Evolutionary conservation across 2,329 filamentous ascomycete species (phyloP).

Genomic region (Kalmusia sp.): DNA sequence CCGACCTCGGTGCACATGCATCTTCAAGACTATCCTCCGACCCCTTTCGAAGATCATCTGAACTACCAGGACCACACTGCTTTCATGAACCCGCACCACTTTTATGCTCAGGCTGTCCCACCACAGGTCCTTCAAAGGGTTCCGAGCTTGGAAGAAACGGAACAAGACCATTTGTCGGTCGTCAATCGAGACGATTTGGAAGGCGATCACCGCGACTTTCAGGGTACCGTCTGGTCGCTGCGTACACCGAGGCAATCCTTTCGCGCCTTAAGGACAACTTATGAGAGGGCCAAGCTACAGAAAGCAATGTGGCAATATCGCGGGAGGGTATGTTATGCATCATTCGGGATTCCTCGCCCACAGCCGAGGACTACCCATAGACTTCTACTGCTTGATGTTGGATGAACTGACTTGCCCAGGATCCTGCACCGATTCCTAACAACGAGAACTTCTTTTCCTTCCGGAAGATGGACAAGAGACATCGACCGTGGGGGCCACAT

Average conservation of each 20-base stretch:
- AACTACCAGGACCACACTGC: conserved; percentile 36
- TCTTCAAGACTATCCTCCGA: conserved; percentile 30
- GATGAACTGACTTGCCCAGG: conserved; percentile 20
- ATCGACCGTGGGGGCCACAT: conserved; percentile 61
- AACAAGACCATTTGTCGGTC: conserved; percentile 6
- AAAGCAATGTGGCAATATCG: conserved; percentile 17
- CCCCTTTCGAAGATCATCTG: conserved; percentile 34
- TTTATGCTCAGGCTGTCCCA: conserved; percentile 1
- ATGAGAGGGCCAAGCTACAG: conserved; percentile 29
- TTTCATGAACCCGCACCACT: conserved; percentile 28
- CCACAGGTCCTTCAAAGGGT: too few relatives aligned
- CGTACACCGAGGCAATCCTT: conserved; percentile 35
- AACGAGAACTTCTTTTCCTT: conserved; percentile 57
- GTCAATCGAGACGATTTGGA: conserved; percentile 40
- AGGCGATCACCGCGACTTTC: conserved; percentile 45
- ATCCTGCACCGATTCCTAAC: conserved; percentile 37
- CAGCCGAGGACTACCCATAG: too few relatives aligned
- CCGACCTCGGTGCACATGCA: conserved; percentile 22
- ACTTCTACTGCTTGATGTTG: too few relatives aligned
- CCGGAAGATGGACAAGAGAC: conserved; percentile 56
- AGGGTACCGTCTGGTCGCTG: conserved; percentile 47
- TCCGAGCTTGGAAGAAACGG: background rate
- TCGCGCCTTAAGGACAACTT: conserved; percentile 30
- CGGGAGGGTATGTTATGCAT: conserved; percentile 24
- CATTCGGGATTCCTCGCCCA: background rate